Conservation (phyloP, 139 green algal genomes). For the Zygnema cylindricum region DNA sequence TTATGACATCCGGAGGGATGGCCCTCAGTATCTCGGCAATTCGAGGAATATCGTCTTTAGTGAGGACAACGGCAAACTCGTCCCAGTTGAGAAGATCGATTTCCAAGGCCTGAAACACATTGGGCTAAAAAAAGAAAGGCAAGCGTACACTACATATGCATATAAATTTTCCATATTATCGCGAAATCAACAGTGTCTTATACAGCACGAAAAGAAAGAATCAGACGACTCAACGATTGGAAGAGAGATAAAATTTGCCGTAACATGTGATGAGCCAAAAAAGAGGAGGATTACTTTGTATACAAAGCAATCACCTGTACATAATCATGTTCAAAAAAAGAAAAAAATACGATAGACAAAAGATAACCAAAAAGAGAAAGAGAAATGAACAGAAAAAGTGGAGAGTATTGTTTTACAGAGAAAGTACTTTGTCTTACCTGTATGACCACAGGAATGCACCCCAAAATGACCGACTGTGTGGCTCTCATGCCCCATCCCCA, state of each 20-base stretch:
- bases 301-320: too few relatives aligned
- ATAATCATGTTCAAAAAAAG: too few relatives aligned
- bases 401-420: not conserved
- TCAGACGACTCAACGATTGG: not conserved
- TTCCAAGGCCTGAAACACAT: slow-evolving; percentile 21
- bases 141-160: too few relatives aligned
- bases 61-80: slow-evolving; percentile 9
- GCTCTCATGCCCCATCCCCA: slow-evolving; percentile 50
- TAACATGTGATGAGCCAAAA: too few relatives aligned
- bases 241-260: not conserved
- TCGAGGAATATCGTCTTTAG: slow-evolving; percentile 8
- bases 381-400: not conserved
- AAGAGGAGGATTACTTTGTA: too few relatives aligned
- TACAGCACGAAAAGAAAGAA: slow-evolving; percentile 29
- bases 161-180: too few relatives aligned
- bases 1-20: slow-evolving; percentile 6
- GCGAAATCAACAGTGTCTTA: too few relatives aligned
- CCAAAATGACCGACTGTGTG: slow-evolving; percentile 13
- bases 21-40: slow-evolving; percentile 26
- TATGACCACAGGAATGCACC: slow-evolving; percentile 67
- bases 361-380: not conserved
- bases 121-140: too few relatives aligned
- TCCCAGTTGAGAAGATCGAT: slow-evolving; percentile 22
- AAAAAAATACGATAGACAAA: not conserved
- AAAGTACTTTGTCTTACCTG: slow-evolving; percentile 27